Evolutionary conservation across 352 stramenopile species (phyloP).

Genomic region (Globisporangium heterothallicum): DNA sequence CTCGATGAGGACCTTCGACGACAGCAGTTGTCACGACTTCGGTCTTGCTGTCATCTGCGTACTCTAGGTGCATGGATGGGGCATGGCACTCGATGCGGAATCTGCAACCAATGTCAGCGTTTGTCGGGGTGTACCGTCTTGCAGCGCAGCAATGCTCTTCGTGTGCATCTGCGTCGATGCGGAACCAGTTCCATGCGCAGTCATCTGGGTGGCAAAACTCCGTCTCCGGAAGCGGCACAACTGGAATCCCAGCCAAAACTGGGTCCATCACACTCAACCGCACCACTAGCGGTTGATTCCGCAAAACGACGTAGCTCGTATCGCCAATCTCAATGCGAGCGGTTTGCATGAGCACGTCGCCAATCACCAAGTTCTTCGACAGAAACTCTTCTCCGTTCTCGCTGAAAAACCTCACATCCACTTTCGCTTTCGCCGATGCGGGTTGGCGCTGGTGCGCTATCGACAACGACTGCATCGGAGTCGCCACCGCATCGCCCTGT

Average conservation of each 20-base stretch:
- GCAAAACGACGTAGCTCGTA: slow-evolving; percentile 39
- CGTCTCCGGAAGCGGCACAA: slow-evolving; percentile 41
- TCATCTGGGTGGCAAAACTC: slow-evolving; percentile 61
- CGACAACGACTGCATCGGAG: slow-evolving; percentile 1
- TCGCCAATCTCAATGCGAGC: slow-evolving; percentile 35
- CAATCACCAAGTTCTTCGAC: slow-evolving; percentile 23
- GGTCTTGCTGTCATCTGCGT: slow-evolving; percentile 31
- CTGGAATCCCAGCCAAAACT: slow-evolving; percentile 36
- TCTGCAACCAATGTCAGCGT: slow-evolving; percentile 29
- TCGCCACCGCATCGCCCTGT: slow-evolving; percentile 1
- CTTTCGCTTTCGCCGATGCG: slow-evolving; percentile 5
- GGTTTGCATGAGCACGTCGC: slow-evolving; percentile 42
- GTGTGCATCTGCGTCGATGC: slow-evolving; percentile 10
- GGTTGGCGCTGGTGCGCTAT: not conserved
- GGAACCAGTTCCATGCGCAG: slow-evolving; percentile 62
- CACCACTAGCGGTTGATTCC: slow-evolving; percentile 59
- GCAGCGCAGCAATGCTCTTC: slow-evolving; percentile 13
- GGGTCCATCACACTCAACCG: slow-evolving; percentile 40
- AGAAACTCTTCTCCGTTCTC: slow-evolving; percentile 25
- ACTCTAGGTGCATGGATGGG: slow-evolving; percentile 23
- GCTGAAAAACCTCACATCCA: slow-evolving; percentile 45
- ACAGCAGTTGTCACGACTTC: slow-evolving; percentile 31
- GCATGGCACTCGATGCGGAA: slow-evolving; percentile 59
- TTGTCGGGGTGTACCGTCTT: slow-evolving; percentile 35
- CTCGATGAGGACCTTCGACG: slow-evolving; percentile 37